These are phyloP conservation scores for Acacia crassicarpa DNA, from an alignment of 306 rosid species.

Conservation along the genomic window DNA sequence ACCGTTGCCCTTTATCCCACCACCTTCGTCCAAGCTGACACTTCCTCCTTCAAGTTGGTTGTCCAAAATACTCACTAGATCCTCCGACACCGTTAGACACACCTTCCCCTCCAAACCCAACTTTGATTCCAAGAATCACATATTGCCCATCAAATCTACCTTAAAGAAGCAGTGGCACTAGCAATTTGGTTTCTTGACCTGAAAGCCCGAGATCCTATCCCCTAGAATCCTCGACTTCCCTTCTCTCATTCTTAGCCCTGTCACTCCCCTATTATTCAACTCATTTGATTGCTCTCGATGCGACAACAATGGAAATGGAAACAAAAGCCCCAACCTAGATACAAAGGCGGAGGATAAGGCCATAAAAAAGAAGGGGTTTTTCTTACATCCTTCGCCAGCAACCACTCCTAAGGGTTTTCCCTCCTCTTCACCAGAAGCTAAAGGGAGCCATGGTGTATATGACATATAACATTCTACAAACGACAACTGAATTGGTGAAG, in stretches of 20 bases:
- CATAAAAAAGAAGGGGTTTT: conserved; percentile 80
- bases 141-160: conserved; percentile 66
- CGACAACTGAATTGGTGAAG: conserved; percentile 47
- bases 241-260: conserved; percentile 74
- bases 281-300: conserved; percentile 62
- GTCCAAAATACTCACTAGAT: conserved; percentile 98
- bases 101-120: conserved; percentile 32
- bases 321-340: conserved; percentile 26
- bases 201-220: conserved; percentile 74
- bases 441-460: not conserved
- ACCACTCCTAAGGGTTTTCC: conserved; percentile 58
- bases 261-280: conserved; percentile 83
- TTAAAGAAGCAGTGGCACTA: conserved; percentile 55
- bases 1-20: conserved; percentile 83
- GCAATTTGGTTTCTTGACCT: conserved; percentile 57
- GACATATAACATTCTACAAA: conserved; percentile 12
- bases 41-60: conserved; percentile 85
- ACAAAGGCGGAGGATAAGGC: conserved; percentile 73
- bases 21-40: conserved; percentile 88
- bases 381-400: conserved; percentile 73
- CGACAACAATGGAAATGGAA: not conserved
- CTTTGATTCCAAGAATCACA: conserved; percentile 47
- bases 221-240: conserved; percentile 94
- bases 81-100: conserved; percentile 68
- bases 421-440: not conserved